Evolutionary conservation across 2,329 filamentous ascomycete species (phyloP).

Genomic region (Talaromyces atroroseus): DNA sequence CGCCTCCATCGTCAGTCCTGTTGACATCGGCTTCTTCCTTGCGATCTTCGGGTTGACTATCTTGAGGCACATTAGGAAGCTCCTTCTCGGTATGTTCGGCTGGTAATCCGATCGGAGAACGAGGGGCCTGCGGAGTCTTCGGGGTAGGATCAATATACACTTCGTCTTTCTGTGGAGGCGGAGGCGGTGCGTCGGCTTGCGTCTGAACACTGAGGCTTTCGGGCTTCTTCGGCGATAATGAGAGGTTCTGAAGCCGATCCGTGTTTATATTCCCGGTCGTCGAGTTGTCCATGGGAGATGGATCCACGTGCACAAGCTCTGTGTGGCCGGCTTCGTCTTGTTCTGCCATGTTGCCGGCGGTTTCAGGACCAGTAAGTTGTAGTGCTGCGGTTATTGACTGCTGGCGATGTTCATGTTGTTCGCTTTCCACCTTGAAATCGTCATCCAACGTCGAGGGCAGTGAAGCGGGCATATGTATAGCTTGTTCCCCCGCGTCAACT

Average conservation of each 20-base stretch:
- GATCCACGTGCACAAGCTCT: slow-evolving; percentile 18
- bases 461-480: slow-evolving; percentile 34
- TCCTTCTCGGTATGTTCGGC: slow-evolving; percentile 36
- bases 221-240: slow-evolving; percentile 23
- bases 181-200: slow-evolving; percentile 32
- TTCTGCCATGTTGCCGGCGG: slow-evolving; percentile 10
- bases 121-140: slow-evolving; percentile 39
- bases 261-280: slow-evolving; percentile 19
- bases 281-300: slow-evolving; percentile 15
- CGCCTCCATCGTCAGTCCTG: slow-evolving; percentile 36
- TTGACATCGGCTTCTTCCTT: slow-evolving; percentile 21
- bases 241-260: slow-evolving; percentile 27
- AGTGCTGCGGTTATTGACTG: background rate
- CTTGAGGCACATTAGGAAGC: slow-evolving; percentile 31
- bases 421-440: background rate
- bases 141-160: slow-evolving; percentile 48
- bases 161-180: slow-evolving; percentile 48
- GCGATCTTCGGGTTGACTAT: slow-evolving; percentile 44
- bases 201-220: slow-evolving; percentile 15
- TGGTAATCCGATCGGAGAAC: slow-evolving; percentile 34
- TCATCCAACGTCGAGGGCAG: slow-evolving; percentile 20
- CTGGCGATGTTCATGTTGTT: slow-evolving; percentile 1
- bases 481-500: slow-evolving; percentile 12
- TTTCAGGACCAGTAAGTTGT: background rate
- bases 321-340: slow-evolving; percentile 11